Conservation (phyloP, 2,329 filamentous ascomycete genomes). For the Microdochium trichocladiopsis region DNA sequence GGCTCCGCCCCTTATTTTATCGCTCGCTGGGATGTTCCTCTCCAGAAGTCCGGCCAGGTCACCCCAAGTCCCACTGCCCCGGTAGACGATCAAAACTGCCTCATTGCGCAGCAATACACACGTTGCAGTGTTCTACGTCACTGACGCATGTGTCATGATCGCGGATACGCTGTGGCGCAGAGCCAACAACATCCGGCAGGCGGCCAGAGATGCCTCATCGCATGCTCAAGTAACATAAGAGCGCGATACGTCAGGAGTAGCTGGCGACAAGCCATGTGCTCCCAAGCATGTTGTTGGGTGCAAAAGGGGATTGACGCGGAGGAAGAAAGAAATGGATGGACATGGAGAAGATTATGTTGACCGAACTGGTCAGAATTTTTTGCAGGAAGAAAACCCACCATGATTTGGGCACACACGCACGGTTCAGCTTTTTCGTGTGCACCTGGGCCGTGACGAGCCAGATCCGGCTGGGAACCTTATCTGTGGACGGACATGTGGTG, state of each 20-base stretch:
- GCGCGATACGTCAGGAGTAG: no score
- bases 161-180: neutral
- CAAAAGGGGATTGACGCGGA: no score
- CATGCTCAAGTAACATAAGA: no score
- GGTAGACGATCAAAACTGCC: neutral
- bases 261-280: no score
- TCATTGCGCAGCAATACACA: neutral
- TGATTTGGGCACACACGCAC: neutral
- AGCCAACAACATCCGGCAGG: no score
- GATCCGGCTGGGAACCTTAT: neutral
- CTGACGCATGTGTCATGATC: neutral
- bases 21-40: constrained; percentile 13
- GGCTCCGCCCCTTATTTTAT: constrained; percentile 17
- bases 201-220: no score
- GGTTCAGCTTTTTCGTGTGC: neutral
- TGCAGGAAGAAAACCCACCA: neutral
- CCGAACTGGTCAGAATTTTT: neutral
- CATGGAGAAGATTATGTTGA: neutral
- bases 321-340: neutral
- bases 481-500: neutral
- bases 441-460: neutral
- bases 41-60: neutral
- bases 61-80: neutral
- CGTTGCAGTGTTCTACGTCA: neutral
- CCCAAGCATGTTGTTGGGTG: no score